These are phyloP conservation scores for Falciphora oryzae DNA, from an alignment of 2,329 filamentous ascomycete species.

Conservation along the genomic window DNA sequence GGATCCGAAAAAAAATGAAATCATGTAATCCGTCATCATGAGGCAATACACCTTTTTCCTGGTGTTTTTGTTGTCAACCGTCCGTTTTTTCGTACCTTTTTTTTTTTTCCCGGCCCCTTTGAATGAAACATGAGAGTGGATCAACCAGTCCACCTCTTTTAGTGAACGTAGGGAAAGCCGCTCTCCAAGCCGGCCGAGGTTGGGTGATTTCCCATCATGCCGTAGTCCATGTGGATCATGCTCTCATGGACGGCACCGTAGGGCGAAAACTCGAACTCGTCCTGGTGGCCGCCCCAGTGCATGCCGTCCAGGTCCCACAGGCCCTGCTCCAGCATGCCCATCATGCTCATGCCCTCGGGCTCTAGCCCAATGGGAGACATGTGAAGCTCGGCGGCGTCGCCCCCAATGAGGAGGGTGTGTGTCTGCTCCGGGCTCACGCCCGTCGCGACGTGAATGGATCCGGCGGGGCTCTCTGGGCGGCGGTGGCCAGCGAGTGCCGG, in stretches of 20 bases:
- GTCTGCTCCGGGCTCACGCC: slow-evolving; percentile 19
- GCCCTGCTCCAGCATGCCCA: slow-evolving; percentile 48
- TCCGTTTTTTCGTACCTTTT: neutral
- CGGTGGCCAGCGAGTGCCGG: slow-evolving; percentile 23
- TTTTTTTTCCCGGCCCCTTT: neutral
- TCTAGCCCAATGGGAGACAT: slow-evolving; percentile 48
- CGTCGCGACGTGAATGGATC: slow-evolving; percentile 26
- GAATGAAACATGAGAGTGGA: slow-evolving; percentile 2
- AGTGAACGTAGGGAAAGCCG: slow-evolving; percentile 37
- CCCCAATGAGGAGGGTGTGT: slow-evolving; percentile 22
- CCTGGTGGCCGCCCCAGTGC: slow-evolving; percentile 40
- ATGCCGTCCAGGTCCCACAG: slow-evolving; percentile 53
- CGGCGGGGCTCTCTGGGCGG: slow-evolving; percentile 18
- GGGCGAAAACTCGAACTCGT: slow-evolving; percentile 22
- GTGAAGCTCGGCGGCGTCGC: slow-evolving; percentile 35
- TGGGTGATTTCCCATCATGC: slow-evolving; percentile 30
- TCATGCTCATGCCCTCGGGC: slow-evolving; percentile 32
- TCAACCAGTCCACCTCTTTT: slow-evolving; percentile 17
- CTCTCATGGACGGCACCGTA: slow-evolving; percentile 26
- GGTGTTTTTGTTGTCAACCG: neutral
- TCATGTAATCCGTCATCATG: neutral
- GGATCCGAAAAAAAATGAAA: no score
- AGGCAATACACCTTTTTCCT: neutral
- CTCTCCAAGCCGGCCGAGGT: slow-evolving; percentile 30
- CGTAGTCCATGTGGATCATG: slow-evolving; percentile 31